A percentile compares a stretch with the other conserved stretches of the same genome.
phyloP scores from a whole-genome alignment of 2,329 filamentous ascomycete species.

The Colletotrichum falcatum region DNA sequence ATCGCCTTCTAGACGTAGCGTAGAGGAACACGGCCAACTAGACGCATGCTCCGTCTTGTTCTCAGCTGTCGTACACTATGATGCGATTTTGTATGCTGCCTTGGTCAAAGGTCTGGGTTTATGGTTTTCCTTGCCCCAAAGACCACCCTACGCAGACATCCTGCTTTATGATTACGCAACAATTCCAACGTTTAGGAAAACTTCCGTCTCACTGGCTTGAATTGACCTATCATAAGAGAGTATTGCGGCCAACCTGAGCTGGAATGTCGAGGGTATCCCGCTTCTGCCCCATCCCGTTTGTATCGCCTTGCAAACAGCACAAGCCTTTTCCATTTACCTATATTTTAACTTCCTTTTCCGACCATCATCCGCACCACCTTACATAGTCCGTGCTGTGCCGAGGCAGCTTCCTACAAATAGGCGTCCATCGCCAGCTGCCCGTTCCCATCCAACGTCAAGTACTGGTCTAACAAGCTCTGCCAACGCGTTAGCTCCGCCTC shows the following conservation, averaged over 20 bases:
- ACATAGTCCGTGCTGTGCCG: neutral
- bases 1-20: neutral
- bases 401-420: neutral
- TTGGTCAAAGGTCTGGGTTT: neutral
- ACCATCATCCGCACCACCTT: too few relatives aligned
- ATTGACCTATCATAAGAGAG: neutral
- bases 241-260: neutral
- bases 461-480: slow-evolving; percentile 48
- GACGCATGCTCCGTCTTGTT: neutral
- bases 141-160: neutral
- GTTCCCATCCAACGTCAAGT: slow-evolving; percentile 39
- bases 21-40: neutral
- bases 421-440: slow-evolving; percentile 18
- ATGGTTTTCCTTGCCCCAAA: neutral
- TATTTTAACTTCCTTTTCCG: neutral
- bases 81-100: too few relatives aligned
- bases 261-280: neutral
- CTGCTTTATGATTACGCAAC: too few relatives aligned
- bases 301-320: neutral
- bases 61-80: neutral
- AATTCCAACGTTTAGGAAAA: too few relatives aligned
- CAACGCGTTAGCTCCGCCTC: slow-evolving; percentile 4
- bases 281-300: too few relatives aligned
- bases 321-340: neutral
- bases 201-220: neutral